Evolutionary conservation across 2,329 filamentous ascomycete species (phyloP).

Genomic region (Macrophomina tecta): DNA sequence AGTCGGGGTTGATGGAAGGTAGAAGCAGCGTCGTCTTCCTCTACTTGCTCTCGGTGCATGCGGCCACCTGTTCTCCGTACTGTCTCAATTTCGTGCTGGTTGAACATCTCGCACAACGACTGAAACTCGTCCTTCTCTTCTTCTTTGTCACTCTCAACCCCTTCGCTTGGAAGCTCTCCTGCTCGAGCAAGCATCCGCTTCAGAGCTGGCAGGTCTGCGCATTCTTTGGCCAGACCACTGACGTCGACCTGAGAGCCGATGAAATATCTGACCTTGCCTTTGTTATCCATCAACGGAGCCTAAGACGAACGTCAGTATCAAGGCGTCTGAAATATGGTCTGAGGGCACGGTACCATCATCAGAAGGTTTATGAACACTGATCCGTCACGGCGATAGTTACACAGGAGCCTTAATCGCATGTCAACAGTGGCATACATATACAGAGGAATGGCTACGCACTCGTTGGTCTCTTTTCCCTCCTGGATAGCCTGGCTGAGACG

Average conservation of each 20-base stretch:
- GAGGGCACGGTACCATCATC: slow-evolving; percentile 56
- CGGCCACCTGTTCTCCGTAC: slow-evolving; percentile 68
- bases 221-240: slow-evolving; percentile 70
- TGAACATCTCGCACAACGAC: slow-evolving; percentile 73
- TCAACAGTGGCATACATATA: no score
- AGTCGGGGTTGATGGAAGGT: slow-evolving; percentile 50
- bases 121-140: slow-evolving; percentile 67
- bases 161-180: slow-evolving; percentile 32
- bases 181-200: slow-evolving; percentile 53
- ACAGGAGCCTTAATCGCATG: slow-evolving; percentile 66
- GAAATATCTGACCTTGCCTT: slow-evolving; percentile 70
- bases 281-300: slow-evolving; percentile 71
- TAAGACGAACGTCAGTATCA: no score
- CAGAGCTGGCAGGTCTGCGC: slow-evolving; percentile 68
- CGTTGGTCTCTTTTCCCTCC: slow-evolving; percentile 66
- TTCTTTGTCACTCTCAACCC: slow-evolving; percentile 23
- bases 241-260: slow-evolving; percentile 77
- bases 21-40: slow-evolving; percentile 32
- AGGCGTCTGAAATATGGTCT: no score
- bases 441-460: no score
- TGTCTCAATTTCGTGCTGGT: slow-evolving; percentile 68
- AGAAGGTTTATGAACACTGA: slow-evolving; percentile 79
- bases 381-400: slow-evolving; percentile 80
- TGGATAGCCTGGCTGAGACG: slow-evolving; percentile 67
- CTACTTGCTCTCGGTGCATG: slow-evolving; percentile 61